Conservation (phyloP, 345 rosid genomes). For the Reutealis trisperma region DNA sequence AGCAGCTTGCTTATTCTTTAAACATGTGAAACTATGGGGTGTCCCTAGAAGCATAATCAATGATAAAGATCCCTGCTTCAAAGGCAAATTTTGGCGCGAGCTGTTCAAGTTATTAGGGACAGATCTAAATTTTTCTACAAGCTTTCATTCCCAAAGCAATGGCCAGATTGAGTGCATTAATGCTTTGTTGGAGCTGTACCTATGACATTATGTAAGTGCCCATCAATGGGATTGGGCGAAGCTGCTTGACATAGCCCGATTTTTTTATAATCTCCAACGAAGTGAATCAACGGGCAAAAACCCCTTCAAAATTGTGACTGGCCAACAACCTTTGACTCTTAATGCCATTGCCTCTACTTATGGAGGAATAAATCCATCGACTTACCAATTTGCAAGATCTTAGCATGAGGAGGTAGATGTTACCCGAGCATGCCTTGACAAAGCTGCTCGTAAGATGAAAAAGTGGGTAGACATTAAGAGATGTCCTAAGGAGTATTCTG, state of each 20-base stretch:
- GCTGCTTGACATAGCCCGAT: not conserved
- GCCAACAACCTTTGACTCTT: not conserved
- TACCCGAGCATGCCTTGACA: not conserved
- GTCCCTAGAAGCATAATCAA: too few relatives aligned
- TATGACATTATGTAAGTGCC: not conserved
- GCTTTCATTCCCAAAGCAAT: not conserved
- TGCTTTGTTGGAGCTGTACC: not conserved
- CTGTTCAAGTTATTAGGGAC: not conserved
- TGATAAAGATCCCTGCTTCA: not conserved
- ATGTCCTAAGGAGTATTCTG: not conserved
- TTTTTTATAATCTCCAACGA: not conserved
- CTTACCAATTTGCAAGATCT: not conserved
- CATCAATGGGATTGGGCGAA: not conserved
- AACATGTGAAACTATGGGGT: too few relatives aligned
- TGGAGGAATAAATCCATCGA: rapidly evolving
- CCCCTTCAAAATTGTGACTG: not conserved
- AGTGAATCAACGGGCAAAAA: rapidly evolving
- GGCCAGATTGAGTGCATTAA: not conserved
- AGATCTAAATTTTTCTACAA: not conserved
- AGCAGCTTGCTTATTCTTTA: too few relatives aligned
- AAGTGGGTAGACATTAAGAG: not conserved
- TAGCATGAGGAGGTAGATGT: not conserved
- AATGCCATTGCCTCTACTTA: not conserved
- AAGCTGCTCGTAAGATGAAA: not conserved
- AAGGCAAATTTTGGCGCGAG: not conserved